Evolutionary conservation across 2,329 filamentous ascomycete species (phyloP), one percentile per base, ranked within the genome.

Genomic region (Periconia sp.): DNA sequence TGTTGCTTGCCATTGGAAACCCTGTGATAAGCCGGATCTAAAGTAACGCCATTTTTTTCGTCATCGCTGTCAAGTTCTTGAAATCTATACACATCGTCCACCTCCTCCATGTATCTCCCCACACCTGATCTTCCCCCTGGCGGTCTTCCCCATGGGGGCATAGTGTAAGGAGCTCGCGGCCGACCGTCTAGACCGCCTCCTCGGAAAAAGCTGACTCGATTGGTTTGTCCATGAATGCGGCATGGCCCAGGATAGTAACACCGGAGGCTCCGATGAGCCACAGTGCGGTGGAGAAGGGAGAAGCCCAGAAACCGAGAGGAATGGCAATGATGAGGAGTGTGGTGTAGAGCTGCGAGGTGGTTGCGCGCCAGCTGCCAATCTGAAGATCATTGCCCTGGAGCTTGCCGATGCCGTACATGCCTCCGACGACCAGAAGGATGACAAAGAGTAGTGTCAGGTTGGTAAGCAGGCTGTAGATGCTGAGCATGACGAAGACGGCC

Each of bases 151-250:
- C 89, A 92, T 84, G 80, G 86, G 89, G 92, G 91, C 91, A 87
- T 86, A 80, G 78, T 77, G 75, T 81, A 77, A 78, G 92, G 92
- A 96, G 92, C 87, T 94, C 88, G 94, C 94, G 92, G 92, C 90
- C 92, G 94, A 97, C 92, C 92, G 95, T 83, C 86, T 97, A 99
- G 88, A 99, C 94, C 92, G 94, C 92, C 92, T 99, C 94, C 92
- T 95, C 94, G 82, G 92, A 96, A 96, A 99, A 99, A 96, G 92
- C 92, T 92, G 95, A 92, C 86, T 97, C 94, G 80, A 97, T 96
- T 47, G 92, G 92, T 83, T 96, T 96, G 73, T 97, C 92, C 87
- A 97, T 86, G 70, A 97, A 84, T 53, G 91, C 82, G 60, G 94
- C 94, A 77, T 99, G 94, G 74, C 94, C 94, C 57, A 97, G 78